Evolutionary conservation across 2,329 filamentous ascomycete species (phyloP).

Genomic region (Aspergillus terreus): DNA sequence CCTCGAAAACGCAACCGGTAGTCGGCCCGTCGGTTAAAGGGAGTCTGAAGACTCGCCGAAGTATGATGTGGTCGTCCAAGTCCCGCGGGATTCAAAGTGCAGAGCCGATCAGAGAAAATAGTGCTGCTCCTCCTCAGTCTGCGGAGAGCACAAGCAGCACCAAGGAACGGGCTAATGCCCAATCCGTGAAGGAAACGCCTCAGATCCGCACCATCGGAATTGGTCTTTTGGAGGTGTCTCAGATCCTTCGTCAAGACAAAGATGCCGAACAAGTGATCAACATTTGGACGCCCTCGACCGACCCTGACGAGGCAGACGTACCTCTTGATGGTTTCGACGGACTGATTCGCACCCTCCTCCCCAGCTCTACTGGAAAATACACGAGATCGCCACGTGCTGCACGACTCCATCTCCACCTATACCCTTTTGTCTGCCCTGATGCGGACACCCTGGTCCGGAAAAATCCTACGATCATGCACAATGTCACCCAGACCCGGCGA

Average conservation of each 20-base stretch:
- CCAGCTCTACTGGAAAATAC: constrained; percentile 69
- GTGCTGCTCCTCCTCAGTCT: constrained; percentile 27
- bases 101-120: constrained; percentile 28
- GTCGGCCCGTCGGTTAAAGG: constrained; percentile 33
- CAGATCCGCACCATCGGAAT: constrained; percentile 70
- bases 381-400: constrained; percentile 70
- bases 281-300: constrained; percentile 67
- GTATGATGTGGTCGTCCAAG: constrained; percentile 44
- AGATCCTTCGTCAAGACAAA: constrained; percentile 66
- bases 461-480: constrained; percentile 82
- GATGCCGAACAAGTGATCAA: constrained; percentile 72
- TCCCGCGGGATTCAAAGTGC: constrained; percentile 25
- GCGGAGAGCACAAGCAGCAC: constrained; percentile 27
- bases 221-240: constrained; percentile 72
- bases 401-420: constrained; percentile 73
- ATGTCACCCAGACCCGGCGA: constrained; percentile 75
- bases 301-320: constrained; percentile 55
- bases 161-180: constrained; percentile 21
- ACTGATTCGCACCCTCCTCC: constrained; percentile 68
- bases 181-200: constrained; percentile 30
- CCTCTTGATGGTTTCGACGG: constrained; percentile 67
- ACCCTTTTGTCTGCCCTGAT: constrained; percentile 72
- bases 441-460: constrained; percentile 76
- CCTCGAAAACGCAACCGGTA: constrained; percentile 22
- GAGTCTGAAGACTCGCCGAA: constrained; percentile 39